Percentiles rank a stretch among this genome's conserved stretches.
Evolutionary conservation across 805 yeast genomes (phyloP).

Genomic region (Millerozyma miso): DNA sequence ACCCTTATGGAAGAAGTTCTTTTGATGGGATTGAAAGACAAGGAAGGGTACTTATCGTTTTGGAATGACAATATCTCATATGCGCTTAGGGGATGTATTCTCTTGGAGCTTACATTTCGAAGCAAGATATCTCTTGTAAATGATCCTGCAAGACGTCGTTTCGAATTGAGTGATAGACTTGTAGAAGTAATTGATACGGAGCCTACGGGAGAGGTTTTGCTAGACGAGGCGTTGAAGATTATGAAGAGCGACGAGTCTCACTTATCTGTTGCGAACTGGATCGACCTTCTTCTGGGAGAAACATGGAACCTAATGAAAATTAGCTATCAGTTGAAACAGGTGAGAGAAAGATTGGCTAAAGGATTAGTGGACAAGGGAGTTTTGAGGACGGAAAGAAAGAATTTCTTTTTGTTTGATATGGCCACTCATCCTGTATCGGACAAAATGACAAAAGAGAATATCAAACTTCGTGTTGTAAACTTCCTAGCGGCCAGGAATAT

Average conservation of each 20-base stretch:
- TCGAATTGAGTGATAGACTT: constrained; percentile 81
- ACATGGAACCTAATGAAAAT: constrained; percentile 97
- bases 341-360: constrained; percentile 91
- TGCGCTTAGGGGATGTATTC: constrained; percentile 90
- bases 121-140: constrained; percentile 84
- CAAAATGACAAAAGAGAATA: constrained; percentile 73
- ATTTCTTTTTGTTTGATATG: constrained; percentile 93
- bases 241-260: constrained; percentile 82
- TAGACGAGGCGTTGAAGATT: constrained; percentile 88
- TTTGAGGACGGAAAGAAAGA: constrained; percentile 91
- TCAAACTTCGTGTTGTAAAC: constrained; percentile 66
- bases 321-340: constrained; percentile 93
- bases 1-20: constrained; percentile 97
- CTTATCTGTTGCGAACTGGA: constrained; percentile 83
- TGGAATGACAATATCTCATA: constrained; percentile 98
- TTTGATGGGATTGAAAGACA: constrained; percentile 88
- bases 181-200: constrained; percentile 82
- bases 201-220: constrained; percentile 89
- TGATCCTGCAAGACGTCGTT: constrained; percentile 87
- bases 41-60: constrained; percentile 92
- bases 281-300: constrained; percentile 89
- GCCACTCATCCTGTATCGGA: constrained; percentile 97
- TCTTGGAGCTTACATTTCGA: constrained; percentile 88
- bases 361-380: constrained; percentile 97
- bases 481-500: constrained; percentile 71